These are phyloP conservation scores for Marasmius oreades DNA, from an alignment of 1,284 basidiomycete species.

Conservation along the genomic window DNA sequence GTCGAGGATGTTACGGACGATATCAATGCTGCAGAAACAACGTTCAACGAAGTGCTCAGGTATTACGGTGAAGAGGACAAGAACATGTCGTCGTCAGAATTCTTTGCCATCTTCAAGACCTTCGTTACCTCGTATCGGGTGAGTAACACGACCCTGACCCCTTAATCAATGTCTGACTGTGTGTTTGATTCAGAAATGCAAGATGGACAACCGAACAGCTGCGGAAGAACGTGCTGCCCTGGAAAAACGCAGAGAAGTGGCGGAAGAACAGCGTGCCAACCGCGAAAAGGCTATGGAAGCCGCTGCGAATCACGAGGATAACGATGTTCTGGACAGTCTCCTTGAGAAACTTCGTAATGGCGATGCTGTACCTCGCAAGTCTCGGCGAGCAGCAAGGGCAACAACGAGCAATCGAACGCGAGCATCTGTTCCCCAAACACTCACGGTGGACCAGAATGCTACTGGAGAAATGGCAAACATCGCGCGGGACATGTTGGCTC, in stretches of 20 bases:
- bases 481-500: slow-evolving; percentile 72
- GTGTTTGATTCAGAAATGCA: slow-evolving; percentile 73
- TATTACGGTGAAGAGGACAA: slow-evolving; percentile 94
- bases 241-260: slow-evolving; percentile 63
- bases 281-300: slow-evolving; percentile 50
- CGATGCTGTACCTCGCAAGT: slow-evolving; percentile 57
- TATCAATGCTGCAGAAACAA: slow-evolving; percentile 78
- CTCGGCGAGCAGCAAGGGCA: slow-evolving; percentile 44
- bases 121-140: slow-evolving; percentile 92
- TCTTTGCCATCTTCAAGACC: slow-evolving; percentile 94
- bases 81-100: slow-evolving; percentile 78
- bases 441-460: slow-evolving; percentile 34
- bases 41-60: slow-evolving; percentile 77
- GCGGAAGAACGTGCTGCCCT: slow-evolving; percentile 62
- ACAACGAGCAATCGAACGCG: slow-evolving; percentile 33
- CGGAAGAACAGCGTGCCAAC: slow-evolving; percentile 58
- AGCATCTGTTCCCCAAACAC: slow-evolving; percentile 35
- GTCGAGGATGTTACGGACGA: slow-evolving; percentile 83
- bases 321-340: slow-evolving; percentile 72
- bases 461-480: slow-evolving; percentile 51
- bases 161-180: slow-evolving; percentile 9
- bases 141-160: slow-evolving; percentile 17
- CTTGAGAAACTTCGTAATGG: slow-evolving; percentile 72
- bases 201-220: slow-evolving; percentile 67
- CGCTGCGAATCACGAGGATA: slow-evolving; percentile 40